Evolutionary conservation across 805 yeast species (phyloP).

Genomic region (Suhomyces canberraensis): DNA sequence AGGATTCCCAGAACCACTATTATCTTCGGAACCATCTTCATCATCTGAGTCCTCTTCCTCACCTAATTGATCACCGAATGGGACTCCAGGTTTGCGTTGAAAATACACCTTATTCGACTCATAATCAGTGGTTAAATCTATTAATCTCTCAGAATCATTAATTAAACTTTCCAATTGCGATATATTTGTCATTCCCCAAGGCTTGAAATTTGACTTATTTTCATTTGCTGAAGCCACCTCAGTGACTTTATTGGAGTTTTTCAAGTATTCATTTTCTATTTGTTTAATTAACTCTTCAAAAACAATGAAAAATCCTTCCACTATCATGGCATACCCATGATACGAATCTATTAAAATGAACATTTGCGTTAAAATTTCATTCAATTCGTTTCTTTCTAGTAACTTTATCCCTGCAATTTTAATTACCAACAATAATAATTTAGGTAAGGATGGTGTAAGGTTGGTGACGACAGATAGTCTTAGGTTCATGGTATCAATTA

Average conservation of each 20-base stretch:
- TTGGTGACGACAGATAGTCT: slow-evolving; percentile 61
- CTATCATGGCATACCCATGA: slow-evolving; percentile 74
- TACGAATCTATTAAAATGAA: slow-evolving; percentile 78
- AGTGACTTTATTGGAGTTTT: slow-evolving; percentile 5
- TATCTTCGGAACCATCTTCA: slow-evolving; percentile 25
- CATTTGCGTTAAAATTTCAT: slow-evolving; percentile 70
- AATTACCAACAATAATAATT: slow-evolving; percentile 65
- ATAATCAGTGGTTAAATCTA: slow-evolving; percentile 24
- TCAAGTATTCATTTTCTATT: slow-evolving; percentile 36
- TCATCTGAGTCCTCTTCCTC: slow-evolving; percentile 33
- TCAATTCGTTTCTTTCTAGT: slow-evolving; percentile 52
- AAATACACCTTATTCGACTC: slow-evolving; percentile 40
- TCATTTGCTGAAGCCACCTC: too few relatives aligned
- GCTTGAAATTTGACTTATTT: slow-evolving; percentile 31
- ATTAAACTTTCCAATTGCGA: slow-evolving; percentile 45
- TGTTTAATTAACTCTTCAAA: slow-evolving; percentile 60
- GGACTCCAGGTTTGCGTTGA: slow-evolving; percentile 34
- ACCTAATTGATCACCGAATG: slow-evolving; percentile 28
- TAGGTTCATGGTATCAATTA: slow-evolving; percentile 74
- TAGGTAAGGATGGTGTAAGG: slow-evolving; percentile 70
- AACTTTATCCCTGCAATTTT: slow-evolving; percentile 67
- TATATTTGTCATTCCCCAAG: slow-evolving; percentile 57
- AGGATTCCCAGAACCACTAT: slow-evolving; percentile 6
- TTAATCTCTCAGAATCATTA: slow-evolving; percentile 28
- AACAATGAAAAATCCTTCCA: slow-evolving; percentile 70